Evolutionary conservation across 192 early-diverging fungal genomes (phyloP).

Genomic region (Anaeromyces robustus): DNA sequence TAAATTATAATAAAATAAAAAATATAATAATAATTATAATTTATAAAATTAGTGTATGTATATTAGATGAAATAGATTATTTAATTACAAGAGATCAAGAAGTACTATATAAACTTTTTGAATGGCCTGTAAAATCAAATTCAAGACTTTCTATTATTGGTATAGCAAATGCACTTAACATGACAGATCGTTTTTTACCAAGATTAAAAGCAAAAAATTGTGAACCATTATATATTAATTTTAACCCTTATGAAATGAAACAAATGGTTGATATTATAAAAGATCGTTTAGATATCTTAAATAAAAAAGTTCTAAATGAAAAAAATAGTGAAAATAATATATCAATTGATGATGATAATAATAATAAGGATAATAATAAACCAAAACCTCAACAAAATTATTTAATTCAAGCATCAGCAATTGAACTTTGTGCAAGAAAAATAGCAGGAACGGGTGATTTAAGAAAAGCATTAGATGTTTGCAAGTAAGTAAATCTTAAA

Average conservation of each 20-base stretch:
- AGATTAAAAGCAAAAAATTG: slow-evolving; percentile 66
- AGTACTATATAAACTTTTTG: slow-evolving; percentile 78
- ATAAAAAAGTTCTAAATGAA: slow-evolving; percentile 5
- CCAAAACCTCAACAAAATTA: background rate
- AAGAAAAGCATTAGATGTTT: slow-evolving; percentile 63
- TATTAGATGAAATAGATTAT: slow-evolving; percentile 89
- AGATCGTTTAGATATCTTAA: slow-evolving; percentile 51
- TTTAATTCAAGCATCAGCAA: slow-evolving; percentile 67
- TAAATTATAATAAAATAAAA: too few species aligned
- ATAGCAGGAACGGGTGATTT: slow-evolving; percentile 72
- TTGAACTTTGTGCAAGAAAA: slow-evolving; percentile 88
- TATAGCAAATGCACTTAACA: slow-evolving; percentile 86
- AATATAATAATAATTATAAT: too few species aligned
- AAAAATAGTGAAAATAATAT: slow-evolving; percentile 2
- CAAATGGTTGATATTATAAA: slow-evolving; percentile 84
- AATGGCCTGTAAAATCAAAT: slow-evolving; percentile 38
- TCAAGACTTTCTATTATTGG: slow-evolving; percentile 68
- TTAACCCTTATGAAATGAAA: slow-evolving; percentile 67
- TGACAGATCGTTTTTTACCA: slow-evolving; percentile 79
- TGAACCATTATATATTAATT: slow-evolving; percentile 67
- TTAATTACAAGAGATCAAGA: slow-evolving; percentile 65
- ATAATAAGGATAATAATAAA: background rate
- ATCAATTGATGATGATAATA: background rate
- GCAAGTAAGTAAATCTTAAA: slow-evolving; percentile 24
- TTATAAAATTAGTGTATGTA: slow-evolving; percentile 44